Evolutionary conservation across 2,329 filamentous ascomycete species (phyloP).

Genomic region (Fusarium torulosum): DNA sequence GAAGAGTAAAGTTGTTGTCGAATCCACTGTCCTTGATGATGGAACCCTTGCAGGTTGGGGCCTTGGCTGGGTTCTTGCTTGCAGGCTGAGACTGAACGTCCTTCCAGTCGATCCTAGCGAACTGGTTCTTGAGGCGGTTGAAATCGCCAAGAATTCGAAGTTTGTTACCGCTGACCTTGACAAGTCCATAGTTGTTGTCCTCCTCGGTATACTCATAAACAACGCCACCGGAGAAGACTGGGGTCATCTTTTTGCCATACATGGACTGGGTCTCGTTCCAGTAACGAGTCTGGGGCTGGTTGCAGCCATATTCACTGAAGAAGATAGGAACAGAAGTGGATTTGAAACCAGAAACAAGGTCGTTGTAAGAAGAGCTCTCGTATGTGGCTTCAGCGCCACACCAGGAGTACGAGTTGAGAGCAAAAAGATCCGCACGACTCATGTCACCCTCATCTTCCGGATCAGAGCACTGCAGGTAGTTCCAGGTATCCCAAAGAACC

Average conservation of each 20-base stretch:
- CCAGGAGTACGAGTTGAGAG: conserved; percentile 80
- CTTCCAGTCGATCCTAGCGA: conserved; percentile 78
- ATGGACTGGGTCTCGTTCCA: conserved; percentile 82
- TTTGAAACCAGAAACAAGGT: conserved; percentile 73
- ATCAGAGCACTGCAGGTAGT: conserved; percentile 78
- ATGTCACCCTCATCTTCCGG: conserved; percentile 66
- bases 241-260: conserved; percentile 77
- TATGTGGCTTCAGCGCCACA: conserved; percentile 73
- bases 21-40: conserved; percentile 79
- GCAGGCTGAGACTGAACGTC: conserved; percentile 73
- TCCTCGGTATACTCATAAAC: conserved; percentile 87
- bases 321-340: conserved; percentile 79
- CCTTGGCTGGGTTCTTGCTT: conserved; percentile 60
- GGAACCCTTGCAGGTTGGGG: conserved; percentile 73
- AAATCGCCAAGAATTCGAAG: conserved; percentile 73
- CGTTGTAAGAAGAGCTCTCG: conserved; percentile 71
- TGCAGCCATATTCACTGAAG: conserved; percentile 87
- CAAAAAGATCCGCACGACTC: conserved; percentile 79
- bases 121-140: conserved; percentile 80
- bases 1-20: conserved; percentile 83
- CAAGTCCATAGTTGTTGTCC: conserved; percentile 73
- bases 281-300: conserved; percentile 74
- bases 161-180: conserved; percentile 69
- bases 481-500: conserved; percentile 79
- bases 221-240: conserved; percentile 78